Evolutionary conservation across 371 early-diverging fungal species (phyloP).

Genomic region (Syncephalastrum monosporum): DNA sequence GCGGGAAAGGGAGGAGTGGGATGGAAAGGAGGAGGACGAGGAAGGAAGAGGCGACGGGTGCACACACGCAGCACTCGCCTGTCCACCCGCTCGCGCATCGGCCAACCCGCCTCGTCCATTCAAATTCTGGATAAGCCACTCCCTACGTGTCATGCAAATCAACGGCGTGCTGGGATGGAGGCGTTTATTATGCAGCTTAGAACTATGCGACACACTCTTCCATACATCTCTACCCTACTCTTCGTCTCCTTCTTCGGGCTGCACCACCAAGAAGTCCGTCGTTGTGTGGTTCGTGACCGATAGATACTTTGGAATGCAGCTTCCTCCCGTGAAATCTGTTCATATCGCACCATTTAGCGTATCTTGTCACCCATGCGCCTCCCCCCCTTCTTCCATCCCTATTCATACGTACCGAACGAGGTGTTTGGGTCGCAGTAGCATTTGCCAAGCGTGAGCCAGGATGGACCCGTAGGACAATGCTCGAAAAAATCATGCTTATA

Average conservation of each 20-base stretch:
- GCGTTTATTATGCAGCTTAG: too few relatives aligned
- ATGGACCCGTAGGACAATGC: slow-evolving; percentile 69
- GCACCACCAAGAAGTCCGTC: slow-evolving; percentile 26
- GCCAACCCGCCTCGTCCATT: neutral
- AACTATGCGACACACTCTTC: too few relatives aligned
- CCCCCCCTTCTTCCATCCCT: neutral
- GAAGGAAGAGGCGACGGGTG: slow-evolving; percentile 1
- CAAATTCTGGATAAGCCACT: neutral
- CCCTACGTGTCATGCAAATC: too few relatives aligned
- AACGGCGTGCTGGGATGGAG: too few relatives aligned
- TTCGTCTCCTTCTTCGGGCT: slow-evolving; percentile 14
- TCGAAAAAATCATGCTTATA: slow-evolving; percentile 73
- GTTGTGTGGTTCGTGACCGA: slow-evolving; percentile 25
- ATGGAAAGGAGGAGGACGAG: neutral
- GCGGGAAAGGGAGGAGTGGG: slow-evolving; percentile 3
- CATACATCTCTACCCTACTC: neutral
- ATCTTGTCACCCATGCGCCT: neutral
- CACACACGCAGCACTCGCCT: neutral
- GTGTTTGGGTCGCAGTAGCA: slow-evolving; percentile 58
- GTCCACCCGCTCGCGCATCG: too few relatives aligned
- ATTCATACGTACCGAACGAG: slow-evolving; percentile 47
- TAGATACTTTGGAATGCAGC: slow-evolving; percentile 26
- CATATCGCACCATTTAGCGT: too few relatives aligned
- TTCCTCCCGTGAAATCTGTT: slow-evolving; percentile 13
- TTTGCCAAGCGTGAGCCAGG: slow-evolving; percentile 47